A percentile compares a stretch with the other conserved stretches of the same genome.
These are phyloP conservation scores for Rhizopus delemar DNA, from an alignment of 371 early-diverging fungal species.

Conservation along the genomic window DNA sequence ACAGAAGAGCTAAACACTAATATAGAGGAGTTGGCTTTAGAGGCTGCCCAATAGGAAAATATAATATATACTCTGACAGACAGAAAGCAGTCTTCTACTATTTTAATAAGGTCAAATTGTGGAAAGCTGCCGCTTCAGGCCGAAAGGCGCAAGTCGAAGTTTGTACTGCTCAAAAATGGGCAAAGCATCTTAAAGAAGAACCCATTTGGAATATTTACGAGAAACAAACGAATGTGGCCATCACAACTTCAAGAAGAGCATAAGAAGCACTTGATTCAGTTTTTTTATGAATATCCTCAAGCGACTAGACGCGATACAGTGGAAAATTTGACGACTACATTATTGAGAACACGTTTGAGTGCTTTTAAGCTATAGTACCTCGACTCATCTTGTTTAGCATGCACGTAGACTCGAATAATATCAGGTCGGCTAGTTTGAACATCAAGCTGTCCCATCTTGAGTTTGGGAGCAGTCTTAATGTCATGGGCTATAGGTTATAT, in stretches of 20 bases:
- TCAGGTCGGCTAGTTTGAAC: too few species aligned
- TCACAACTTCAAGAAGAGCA: conserved; percentile 14
- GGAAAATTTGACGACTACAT: too few species aligned
- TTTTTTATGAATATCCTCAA: conserved; percentile 19
- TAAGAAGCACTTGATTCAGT: conserved; percentile 11
- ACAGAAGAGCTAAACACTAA: conserved; percentile 2
- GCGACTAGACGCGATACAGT: conserved; percentile 10
- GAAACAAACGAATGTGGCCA: conserved; percentile 10
- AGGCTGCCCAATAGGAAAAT: background rate
- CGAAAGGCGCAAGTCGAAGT: conserved; percentile 7
- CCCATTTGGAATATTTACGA: conserved; percentile 13
- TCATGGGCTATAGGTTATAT: too few species aligned
- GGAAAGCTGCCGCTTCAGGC: conserved; percentile 11
- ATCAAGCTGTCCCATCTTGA: too few species aligned
- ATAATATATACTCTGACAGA: conserved; percentile 8
- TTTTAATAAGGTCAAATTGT: conserved; percentile 8
- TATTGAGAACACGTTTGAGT: too few species aligned
- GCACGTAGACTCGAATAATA: too few species aligned
- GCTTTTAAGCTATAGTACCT: too few species aligned
- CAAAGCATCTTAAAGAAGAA: background rate
- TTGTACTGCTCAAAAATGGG: conserved; percentile 2
- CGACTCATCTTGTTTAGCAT: too few species aligned
- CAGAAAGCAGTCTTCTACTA: conserved; percentile 9
- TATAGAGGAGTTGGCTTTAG: background rate
- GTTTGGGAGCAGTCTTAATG: too few species aligned